These are phyloP conservation scores for Botrytis paeoniae DNA, from an alignment of 2,329 filamentous ascomycete genomes.

Conservation along the genomic window DNA sequence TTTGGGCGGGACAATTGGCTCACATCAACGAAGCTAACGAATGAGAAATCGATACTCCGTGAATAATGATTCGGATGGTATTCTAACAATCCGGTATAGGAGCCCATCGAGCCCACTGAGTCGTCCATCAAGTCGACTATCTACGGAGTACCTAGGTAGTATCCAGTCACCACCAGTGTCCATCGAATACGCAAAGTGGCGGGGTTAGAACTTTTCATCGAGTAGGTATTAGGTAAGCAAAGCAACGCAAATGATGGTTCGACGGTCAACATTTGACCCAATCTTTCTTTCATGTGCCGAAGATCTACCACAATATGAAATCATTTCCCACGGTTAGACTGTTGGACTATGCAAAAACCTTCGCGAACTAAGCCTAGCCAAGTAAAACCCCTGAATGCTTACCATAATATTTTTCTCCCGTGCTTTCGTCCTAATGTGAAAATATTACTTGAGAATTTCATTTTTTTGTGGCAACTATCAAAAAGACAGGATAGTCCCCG, in stretches of 20 bases:
- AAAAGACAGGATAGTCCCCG: background rate
- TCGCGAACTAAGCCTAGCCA: background rate
- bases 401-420: background rate
- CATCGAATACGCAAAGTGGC: background rate
- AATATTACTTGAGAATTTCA: conserved; percentile 14
- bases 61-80: background rate
- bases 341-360: background rate
- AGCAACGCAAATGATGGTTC: background rate
- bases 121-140: background rate
- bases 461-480: conserved; percentile 9
- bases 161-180: background rate
- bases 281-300: background rate
- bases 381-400: conserved; percentile 12
- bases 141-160: background rate
- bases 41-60: background rate
- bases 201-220: background rate
- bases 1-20: background rate
- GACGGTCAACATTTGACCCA: background rate
- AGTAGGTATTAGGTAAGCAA: background rate
- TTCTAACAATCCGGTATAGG: background rate
- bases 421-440: conserved; percentile 1
- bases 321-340: background rate
- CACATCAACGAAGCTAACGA: background rate
- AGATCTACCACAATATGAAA: background rate
- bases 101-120: background rate